phyloP scores from a whole-genome alignment of 371 early-diverging fungal genomes.

The Syncephalastrum monosporum region DNA sequence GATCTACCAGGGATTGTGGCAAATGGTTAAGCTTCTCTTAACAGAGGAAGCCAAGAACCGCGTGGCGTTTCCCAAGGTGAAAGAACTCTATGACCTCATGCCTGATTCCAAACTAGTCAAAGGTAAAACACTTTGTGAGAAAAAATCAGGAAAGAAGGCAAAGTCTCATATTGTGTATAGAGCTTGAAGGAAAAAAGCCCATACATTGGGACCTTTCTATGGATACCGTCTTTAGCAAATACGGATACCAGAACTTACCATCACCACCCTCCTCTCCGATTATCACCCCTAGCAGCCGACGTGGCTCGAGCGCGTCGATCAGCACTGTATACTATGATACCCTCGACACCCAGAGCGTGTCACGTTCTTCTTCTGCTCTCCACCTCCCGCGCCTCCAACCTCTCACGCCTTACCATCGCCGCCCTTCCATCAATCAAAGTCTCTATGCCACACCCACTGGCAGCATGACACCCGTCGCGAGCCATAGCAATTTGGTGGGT shows the following conservation, averaged over 20 bases:
- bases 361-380: conserved; percentile 7
- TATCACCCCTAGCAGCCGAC: conserved; percentile 18
- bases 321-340: conserved; percentile 28
- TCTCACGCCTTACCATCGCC: conserved; percentile 7
- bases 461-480: conserved; percentile 25
- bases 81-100: conserved; percentile 24
- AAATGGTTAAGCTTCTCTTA: conserved; percentile 44
- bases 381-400: conserved; percentile 4
- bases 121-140: conserved; percentile 18
- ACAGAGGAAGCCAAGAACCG: conserved; percentile 44
- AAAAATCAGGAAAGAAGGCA: neutral
- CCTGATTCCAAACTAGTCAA: conserved; percentile 23
- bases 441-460: conserved; percentile 27
- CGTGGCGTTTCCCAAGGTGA: conserved; percentile 32
- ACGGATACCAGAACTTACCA: conserved; percentile 11
- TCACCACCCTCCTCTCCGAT: conserved; percentile 4
- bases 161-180: conserved; percentile 7
- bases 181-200: conserved; percentile 23
- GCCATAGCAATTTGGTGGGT: conserved; percentile 24
- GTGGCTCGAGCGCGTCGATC: conserved; percentile 30
- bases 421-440: conserved; percentile 16
- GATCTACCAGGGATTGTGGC: conserved; percentile 53
- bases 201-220: conserved; percentile 18
- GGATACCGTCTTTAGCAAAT: conserved; percentile 12
- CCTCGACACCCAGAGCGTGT: conserved; percentile 2